These are phyloP conservation scores for Rhexocercosporidium sp. DNA, from an alignment of 2,329 filamentous ascomycete species.

Conservation along the genomic window DNA sequence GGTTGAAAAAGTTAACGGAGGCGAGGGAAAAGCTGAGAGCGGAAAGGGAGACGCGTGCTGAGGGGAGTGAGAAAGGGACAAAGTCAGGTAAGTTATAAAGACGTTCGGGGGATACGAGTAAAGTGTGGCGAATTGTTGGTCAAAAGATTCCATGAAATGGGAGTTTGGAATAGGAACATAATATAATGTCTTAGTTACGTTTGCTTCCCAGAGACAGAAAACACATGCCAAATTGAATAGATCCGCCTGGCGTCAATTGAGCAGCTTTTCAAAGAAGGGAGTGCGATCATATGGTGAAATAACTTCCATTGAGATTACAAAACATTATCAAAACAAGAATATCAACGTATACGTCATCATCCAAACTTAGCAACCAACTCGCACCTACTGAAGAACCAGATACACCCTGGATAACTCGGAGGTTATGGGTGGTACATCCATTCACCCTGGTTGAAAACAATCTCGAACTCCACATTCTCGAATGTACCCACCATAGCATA, in stretches of 20 bases:
- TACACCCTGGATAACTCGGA: neutral
- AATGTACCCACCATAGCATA: constrained; percentile 75
- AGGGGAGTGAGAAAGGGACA: neutral
- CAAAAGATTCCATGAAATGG: neutral
- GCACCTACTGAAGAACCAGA: neutral
- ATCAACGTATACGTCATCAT: neutral
- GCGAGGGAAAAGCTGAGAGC: neutral
- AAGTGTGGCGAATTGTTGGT: neutral
- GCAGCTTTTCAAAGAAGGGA: neutral
- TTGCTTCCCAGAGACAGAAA: no score
- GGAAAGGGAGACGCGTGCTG: neutral
- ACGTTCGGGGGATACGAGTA: neutral
- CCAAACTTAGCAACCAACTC: neutral
- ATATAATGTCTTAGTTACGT: neutral
- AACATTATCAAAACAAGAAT: neutral
- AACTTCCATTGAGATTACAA: neutral
- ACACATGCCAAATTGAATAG: no score
- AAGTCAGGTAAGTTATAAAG: neutral
- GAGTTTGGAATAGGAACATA: neutral
- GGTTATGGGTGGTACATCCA: constrained; percentile 59
- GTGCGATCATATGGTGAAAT: neutral
- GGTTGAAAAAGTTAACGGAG: neutral
- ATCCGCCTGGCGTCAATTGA: no score
- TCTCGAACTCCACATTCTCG: constrained; percentile 70
- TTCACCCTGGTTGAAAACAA: constrained; percentile 61